Evolutionary conservation across 2,329 filamentous ascomycete species (phyloP), one percentile per base, ranked within the genome.

Genomic region (Fusarium sp.): DNA sequence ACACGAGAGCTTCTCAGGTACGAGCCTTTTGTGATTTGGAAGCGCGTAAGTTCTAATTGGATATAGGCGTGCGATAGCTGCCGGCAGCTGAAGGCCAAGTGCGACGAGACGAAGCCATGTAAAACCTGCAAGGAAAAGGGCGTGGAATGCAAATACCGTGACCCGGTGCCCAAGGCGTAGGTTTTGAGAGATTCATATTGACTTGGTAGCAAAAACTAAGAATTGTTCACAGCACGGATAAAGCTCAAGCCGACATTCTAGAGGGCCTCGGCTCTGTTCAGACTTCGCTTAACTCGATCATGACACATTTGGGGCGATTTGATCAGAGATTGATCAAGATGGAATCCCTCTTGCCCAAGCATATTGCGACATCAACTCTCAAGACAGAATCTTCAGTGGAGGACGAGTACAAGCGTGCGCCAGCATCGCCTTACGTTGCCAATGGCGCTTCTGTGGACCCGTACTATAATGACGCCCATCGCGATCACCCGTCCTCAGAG

Each of bases 81-180:
- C 82, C 91, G 95, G 66, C 89, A 93, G 69, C 88, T 96, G 43
- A 97, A 97, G 82, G 94, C 94, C 19, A 97, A 97, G 83, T 97
- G 95, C 80, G 94, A 97, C 77, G 95, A 97, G 85, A 91, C 91
- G 16, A 91, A 93, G 74, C 95, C 93, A 4, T 92, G 93, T 77
- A 96, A 94, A 79, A 94, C 92, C 77, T 99, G 96, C 81, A 93
- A 92, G 77, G 95, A 98, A 75, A 97, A 97, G 80, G 91, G 89
- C 74, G 88, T 94, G 37, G 88, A 91, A 60, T 99, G 94, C 85
- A 92, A 94, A 81, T 98, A 98, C 82, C 91, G 95, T 74, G 95
- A 98, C 79, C 93, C 96, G 10, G 93, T 94, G 28, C 94, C 94
- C 21, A 96, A 97, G 79, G 96, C 97, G 94, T 97, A 87, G 81